Percentiles rank a stretch among this genome's conserved stretches.
Conservation (phyloP, 2,329 filamentous ascomycete genomes). For the Verruconis gallopava region DNA sequence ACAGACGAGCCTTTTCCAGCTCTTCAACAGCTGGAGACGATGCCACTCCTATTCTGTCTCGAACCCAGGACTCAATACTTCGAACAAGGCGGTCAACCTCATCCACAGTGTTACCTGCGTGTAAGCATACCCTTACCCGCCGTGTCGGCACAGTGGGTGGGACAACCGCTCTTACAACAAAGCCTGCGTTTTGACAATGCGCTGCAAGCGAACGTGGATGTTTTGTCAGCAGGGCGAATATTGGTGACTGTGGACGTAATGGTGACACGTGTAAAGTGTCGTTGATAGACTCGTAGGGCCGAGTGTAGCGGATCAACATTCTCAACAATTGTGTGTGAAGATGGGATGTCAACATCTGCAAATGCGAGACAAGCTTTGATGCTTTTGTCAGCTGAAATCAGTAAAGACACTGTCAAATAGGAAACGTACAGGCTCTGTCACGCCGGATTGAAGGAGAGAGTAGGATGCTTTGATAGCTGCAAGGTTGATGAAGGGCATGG, state of each 20-base stretch:
- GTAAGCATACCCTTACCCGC: conserved; percentile 53
- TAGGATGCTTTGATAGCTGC: conserved; percentile 47
- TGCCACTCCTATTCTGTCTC: not conserved
- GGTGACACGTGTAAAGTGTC: conserved; percentile 3
- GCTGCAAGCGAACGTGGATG: conserved; percentile 45
- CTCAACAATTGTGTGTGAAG: conserved; percentile 31
- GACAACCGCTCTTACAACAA: conserved; percentile 52
- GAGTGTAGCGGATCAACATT: not conserved
- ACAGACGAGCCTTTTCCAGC: conserved; percentile 1
- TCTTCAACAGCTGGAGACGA: not conserved
- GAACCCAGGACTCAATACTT: conserved; percentile 38
- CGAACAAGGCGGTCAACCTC: conserved; percentile 43
- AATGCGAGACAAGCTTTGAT: conserved; percentile 1
- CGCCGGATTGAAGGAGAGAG: conserved; percentile 39
- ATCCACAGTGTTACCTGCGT: conserved; percentile 48
- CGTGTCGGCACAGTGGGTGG: conserved; percentile 56
- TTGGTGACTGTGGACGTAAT: conserved; percentile 41
- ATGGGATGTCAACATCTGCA: conserved; percentile 13
- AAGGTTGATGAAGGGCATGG: conserved; percentile 49
- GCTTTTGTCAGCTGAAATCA: no score
- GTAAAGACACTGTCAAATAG: not conserved
- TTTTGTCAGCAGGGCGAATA: conserved; percentile 48
- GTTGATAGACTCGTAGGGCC: not conserved
- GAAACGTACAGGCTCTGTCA: conserved; percentile 31
- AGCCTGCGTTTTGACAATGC: conserved; percentile 45